Percentiles rank a stretch among this genome's conserved stretches.
These are phyloP conservation scores for Xerocomellus intermedius DNA, from an alignment of 768 basidiomycete species.

Conservation along the genomic window DNA sequence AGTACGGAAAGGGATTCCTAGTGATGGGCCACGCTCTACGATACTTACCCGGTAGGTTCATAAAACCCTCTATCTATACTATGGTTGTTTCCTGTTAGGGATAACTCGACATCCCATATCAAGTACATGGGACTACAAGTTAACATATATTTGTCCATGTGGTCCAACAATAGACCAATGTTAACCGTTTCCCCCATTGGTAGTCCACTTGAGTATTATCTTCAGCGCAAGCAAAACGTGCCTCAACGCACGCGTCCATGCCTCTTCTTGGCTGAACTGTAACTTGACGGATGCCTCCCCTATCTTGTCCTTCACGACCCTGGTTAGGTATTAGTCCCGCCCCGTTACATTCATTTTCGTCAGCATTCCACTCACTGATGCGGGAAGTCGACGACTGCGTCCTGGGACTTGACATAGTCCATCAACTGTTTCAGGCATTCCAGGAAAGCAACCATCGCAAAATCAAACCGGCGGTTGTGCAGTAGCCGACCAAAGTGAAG, in stretches of 20 bases:
- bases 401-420: constrained; percentile 78
- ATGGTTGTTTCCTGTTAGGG: not conserved
- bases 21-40: too few relatives aligned
- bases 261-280: constrained; percentile 93
- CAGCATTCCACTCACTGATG: constrained; percentile 66
- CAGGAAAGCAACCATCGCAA: constrained; percentile 93
- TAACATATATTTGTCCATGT: too few relatives aligned
- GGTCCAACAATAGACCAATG: too few relatives aligned
- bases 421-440: constrained; percentile 92
- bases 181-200: constrained; percentile 70
- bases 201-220: constrained; percentile 84
- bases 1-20: too few relatives aligned
- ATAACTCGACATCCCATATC: not conserved
- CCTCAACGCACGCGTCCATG: constrained; percentile 90
- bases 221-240: constrained; percentile 90
- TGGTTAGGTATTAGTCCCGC: constrained; percentile 27
- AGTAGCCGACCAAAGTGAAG: constrained; percentile 82
- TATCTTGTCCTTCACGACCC: constrained; percentile 92
- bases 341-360: not conserved
- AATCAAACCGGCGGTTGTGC: constrained; percentile 94
- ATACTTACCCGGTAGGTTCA: too few relatives aligned
- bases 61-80: not conserved
- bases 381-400: constrained; percentile 72
- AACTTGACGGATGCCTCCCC: constrained; percentile 93
- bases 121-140: not conserved